Evolutionary conservation across 352 stramenopile species (phyloP), one percentile per base, ranked within the genome.

Genomic region (Globisporangium abappressorium): DNA sequence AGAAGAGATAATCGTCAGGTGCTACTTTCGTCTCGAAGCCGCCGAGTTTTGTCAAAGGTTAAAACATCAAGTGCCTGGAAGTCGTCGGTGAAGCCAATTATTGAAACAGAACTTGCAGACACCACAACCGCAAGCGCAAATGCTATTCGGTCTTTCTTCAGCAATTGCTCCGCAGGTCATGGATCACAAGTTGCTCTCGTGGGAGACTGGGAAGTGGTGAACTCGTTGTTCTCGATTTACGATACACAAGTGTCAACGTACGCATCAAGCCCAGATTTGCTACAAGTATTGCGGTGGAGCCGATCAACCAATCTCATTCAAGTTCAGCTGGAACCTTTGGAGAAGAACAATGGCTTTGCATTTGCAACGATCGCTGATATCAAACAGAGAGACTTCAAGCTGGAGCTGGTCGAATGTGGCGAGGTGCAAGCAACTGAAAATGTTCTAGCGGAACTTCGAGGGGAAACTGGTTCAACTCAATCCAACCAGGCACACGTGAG

Each of bases 1-100:
- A 72, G 70, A 9, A 70, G 72, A 56, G 75, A 77, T 33, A 43
- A 85, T 46, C 64, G 72, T 1, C 75, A 85, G 18, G 7, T 80
- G 20, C 66, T 89, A 34, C 30, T 83, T 12, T 72, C 70, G 43
- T 69, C 55, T n/a, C 62, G 63, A 56, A 76, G 63, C 20, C 72
- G 78, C 26, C 73, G 77, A 4, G 51, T 89, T 4, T 57, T 86
- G 59, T 74, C 63, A 3, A 90, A 84, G 26, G 30, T 90, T 2
- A 55, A 78, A 49, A 64, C 76, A 36, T 49, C 56, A 20, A 65
- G 47, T 33, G 18, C 60, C 3, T 68, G 61, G 62, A 68, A 54
- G 54, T 12, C 34, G 28, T 15, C 30, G 33, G 34, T 47, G 56
- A 33, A 28, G 14, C 33, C 56, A 47, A 47, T 62, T 12, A n/a